Conservation (phyloP, 2,329 filamentous ascomycete genomes). For the Metarhizium album region DNA sequence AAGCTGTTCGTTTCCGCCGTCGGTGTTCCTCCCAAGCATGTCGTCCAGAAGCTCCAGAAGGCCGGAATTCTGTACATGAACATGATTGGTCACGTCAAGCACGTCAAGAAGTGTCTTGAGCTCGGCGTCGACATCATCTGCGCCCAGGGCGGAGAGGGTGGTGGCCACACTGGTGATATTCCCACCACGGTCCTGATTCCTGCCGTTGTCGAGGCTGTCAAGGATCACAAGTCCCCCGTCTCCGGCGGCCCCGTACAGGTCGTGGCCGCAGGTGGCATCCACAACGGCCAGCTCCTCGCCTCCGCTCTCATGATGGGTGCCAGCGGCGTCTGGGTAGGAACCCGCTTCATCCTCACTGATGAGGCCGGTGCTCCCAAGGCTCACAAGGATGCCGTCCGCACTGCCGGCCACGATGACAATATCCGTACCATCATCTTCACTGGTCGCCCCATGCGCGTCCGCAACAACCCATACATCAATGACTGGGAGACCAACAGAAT, state of each 20-base stretch:
- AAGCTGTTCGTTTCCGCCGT: conserved; percentile 95
- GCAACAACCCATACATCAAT: conserved; percentile 84
- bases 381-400: conserved; percentile 92
- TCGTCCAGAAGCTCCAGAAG: conserved; percentile 85
- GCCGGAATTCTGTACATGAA: conserved; percentile 95
- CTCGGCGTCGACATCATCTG: conserved; percentile 93
- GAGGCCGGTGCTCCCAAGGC: conserved; percentile 89
- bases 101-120: conserved; percentile 91
- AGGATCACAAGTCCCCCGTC: conserved; percentile 74
- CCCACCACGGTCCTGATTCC: conserved; percentile 90
- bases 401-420: conserved; percentile 89
- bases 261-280: conserved; percentile 86
- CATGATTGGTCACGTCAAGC: conserved; percentile 99
- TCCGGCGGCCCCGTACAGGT: conserved; percentile 84
- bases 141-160: conserved; percentile 94
- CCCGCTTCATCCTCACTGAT: conserved; percentile 84
- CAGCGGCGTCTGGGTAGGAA: conserved; percentile 90
- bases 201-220: conserved; percentile 71
- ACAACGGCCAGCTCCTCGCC: conserved; percentile 83
- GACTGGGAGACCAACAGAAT: conserved; percentile 94
- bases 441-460: conserved; percentile 84
- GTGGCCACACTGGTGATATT: conserved; percentile 90
- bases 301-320: conserved; percentile 89
- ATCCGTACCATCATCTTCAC: conserved; percentile 98
- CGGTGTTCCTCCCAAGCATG: conserved; percentile 77